Evolutionary conservation across 768 basidiomycete genomes (phyloP).

Genomic region (Amylocystis lapponica): DNA sequence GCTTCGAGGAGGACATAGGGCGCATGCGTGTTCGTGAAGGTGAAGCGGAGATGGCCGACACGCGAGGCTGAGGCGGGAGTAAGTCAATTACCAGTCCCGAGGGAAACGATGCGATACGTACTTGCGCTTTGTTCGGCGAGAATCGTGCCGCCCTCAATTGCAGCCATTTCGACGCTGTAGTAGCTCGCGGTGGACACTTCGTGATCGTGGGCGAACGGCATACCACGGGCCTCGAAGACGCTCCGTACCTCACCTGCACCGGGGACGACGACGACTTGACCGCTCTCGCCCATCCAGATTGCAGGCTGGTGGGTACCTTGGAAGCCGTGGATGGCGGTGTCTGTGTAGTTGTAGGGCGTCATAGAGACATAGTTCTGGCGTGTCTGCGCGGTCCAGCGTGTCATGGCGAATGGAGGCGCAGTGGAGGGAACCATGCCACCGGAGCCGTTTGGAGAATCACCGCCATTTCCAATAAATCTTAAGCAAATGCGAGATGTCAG

Average conservation of each 20-base stretch:
- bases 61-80: slow-evolving; percentile 50
- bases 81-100: slow-evolving; percentile 1
- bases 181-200: slow-evolving; percentile 51
- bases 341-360: slow-evolving; percentile 65
- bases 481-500: not conserved
- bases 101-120: slow-evolving; percentile 27
- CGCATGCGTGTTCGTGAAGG: slow-evolving; percentile 38
- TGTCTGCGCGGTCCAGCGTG: slow-evolving; percentile 80
- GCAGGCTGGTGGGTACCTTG: slow-evolving; percentile 80
- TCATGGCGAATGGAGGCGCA: slow-evolving; percentile 83
- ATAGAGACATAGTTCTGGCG: slow-evolving; percentile 71
- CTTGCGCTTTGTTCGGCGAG: slow-evolving; percentile 62
- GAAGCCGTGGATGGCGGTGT: slow-evolving; percentile 60
- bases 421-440: slow-evolving; percentile 76
- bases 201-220: slow-evolving; percentile 37
- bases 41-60: slow-evolving; percentile 70
- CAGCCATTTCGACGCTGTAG: slow-evolving; percentile 46
- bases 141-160: slow-evolving; percentile 36
- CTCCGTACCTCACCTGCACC: slow-evolving; percentile 45
- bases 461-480: slow-evolving; percentile 67
- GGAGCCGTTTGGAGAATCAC: slow-evolving; percentile 61
- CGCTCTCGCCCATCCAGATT: slow-evolving; percentile 87
- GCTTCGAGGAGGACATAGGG: slow-evolving; percentile 68
- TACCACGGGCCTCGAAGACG: slow-evolving; percentile 54
- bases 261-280: slow-evolving; percentile 53